Evolutionary conservation across 257 asterid genomes (phyloP).

Genomic region (Nicotiana knightiana): DNA sequence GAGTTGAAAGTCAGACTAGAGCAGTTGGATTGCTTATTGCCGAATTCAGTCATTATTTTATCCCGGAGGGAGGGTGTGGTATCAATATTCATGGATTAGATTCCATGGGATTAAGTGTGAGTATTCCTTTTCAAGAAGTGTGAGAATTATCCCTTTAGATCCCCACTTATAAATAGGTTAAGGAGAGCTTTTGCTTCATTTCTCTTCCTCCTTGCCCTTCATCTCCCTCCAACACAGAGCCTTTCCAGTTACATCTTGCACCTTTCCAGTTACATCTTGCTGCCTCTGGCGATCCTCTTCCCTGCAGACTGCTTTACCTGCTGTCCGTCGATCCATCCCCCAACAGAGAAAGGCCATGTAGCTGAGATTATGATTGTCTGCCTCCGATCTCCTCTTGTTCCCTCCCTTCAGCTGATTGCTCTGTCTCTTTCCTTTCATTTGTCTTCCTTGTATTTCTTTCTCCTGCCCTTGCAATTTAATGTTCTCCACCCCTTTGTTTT

Average conservation of each 20-base stretch:
- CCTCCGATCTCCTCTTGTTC: background rate
- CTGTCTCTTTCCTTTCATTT: background rate
- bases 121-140: background rate
- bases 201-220: background rate
- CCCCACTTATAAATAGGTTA: background rate
- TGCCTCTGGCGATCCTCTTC: background rate
- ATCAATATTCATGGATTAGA: background rate
- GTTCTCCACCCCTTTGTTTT: too few species aligned
- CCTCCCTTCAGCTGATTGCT: background rate
- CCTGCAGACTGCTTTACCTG: background rate
- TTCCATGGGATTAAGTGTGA: background rate
- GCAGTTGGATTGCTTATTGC: background rate
- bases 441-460: background rate
- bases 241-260: background rate
- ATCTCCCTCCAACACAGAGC: background rate
- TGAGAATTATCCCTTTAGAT: slow-evolving; percentile 3
- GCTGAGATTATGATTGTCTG: background rate
- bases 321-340: background rate
- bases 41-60: background rate
- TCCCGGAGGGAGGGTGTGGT: background rate
- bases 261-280: too few species aligned
- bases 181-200: background rate
- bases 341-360: background rate
- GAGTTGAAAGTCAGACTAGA: background rate
- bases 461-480: background rate